A percentile compares a stretch with the other conserved stretches of the same genome.
phyloP scores from a whole-genome alignment of 352 stramenopile genomes.

The Globisporangium solare region DNA sequence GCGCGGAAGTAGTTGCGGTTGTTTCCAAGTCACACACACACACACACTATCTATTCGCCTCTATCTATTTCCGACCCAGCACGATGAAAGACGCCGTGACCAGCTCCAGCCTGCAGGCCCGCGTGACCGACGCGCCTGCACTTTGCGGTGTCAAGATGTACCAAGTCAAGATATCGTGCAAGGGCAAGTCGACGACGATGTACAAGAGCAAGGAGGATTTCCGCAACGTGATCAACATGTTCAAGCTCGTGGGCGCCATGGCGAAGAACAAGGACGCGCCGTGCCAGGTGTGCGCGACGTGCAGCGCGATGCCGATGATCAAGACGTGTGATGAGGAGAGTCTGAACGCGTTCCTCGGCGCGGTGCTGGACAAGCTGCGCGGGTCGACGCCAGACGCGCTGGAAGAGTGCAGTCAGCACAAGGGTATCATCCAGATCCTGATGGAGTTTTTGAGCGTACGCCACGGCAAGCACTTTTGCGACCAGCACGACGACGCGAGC shows the following conservation, averaged over 20 bases:
- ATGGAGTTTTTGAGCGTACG: constrained; percentile 83
- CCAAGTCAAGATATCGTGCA: constrained; percentile 73
- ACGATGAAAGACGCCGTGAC: constrained; percentile 43
- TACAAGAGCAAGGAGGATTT: constrained; percentile 87
- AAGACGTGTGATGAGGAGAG: constrained; percentile 45
- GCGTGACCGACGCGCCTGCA: constrained; percentile 57
- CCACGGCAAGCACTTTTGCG: constrained; percentile 73
- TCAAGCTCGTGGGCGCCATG: constrained; percentile 74
- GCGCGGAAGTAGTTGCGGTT: constrained; percentile 1
- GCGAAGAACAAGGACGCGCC: constrained; percentile 39
- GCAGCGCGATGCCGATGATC: constrained; percentile 35
- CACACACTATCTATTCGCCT: constrained; percentile 10
- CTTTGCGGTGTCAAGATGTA: constrained; percentile 78
- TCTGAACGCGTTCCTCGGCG: constrained; percentile 52
- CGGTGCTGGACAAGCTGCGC: constrained; percentile 56
- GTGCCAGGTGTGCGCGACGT: constrained; percentile 51
- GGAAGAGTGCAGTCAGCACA: constrained; percentile 54
- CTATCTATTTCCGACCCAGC: constrained; percentile 15
- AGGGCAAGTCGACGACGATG: constrained; percentile 67
- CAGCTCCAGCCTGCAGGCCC: constrained; percentile 36
- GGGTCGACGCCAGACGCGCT: constrained; percentile 33
- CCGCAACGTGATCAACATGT: constrained; percentile 78
- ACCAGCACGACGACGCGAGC: constrained; percentile 27
- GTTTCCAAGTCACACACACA: not conserved
- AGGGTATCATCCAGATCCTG: constrained; percentile 76